A percentile compares a stretch with the other conserved stretches of the same genome.
These are phyloP conservation scores for Linnemannia hyalina DNA, from an alignment of 192 early-diverging fungal genomes.

Conservation along the genomic window DNA sequence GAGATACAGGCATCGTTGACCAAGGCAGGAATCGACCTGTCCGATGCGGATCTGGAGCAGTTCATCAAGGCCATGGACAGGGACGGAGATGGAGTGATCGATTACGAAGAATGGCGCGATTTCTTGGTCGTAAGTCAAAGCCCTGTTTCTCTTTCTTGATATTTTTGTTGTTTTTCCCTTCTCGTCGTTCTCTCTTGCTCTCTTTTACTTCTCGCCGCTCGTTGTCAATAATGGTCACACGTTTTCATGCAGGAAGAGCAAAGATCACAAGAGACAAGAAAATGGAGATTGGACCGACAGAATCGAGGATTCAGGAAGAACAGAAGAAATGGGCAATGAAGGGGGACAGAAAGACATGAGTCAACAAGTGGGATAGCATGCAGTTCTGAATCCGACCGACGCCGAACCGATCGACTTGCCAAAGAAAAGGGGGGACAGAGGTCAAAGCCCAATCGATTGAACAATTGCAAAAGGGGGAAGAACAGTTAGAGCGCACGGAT, in stretches of 20 bases:
- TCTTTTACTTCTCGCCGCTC: background rate
- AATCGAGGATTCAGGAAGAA: background rate
- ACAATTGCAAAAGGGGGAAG: background rate
- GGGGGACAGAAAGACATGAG: background rate
- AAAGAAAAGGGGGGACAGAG: background rate
- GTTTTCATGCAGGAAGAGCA: background rate
- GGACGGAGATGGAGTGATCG: slow-evolving; percentile 74
- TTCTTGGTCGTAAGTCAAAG: slow-evolving; percentile 62
- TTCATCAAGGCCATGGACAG: slow-evolving; percentile 75
- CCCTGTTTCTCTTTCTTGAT: background rate
- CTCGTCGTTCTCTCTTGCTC: background rate
- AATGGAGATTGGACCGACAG: background rate
- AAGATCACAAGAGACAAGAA: background rate
- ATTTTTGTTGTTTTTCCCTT: background rate
- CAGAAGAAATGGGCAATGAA: background rate
- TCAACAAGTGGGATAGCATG: background rate
- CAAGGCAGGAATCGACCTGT: slow-evolving; percentile 71
- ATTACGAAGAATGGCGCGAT: slow-evolving; percentile 78
- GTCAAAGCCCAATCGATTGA: too few species aligned
- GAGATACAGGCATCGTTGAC: slow-evolving; percentile 69
- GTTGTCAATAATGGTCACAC: background rate
- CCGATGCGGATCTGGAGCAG: slow-evolving; percentile 67
- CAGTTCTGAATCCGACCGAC: background rate
- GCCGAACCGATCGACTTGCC: background rate
- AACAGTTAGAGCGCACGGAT: background rate